These are phyloP conservation scores for Xylaria digitata DNA, from an alignment of 2,329 filamentous ascomycete species.

Conservation along the genomic window DNA sequence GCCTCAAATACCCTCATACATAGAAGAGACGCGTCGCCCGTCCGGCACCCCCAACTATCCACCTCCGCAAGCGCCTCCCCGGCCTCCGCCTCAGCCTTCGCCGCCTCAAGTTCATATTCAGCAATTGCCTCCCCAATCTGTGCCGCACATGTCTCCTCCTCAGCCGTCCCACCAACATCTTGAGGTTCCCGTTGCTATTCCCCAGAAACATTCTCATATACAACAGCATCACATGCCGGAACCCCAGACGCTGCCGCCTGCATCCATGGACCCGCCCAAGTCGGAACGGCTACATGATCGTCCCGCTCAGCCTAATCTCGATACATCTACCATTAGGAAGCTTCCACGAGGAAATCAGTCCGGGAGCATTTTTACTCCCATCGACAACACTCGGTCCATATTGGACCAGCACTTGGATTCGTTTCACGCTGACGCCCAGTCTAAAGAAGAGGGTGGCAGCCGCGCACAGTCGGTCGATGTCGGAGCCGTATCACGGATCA, in stretches of 20 bases:
- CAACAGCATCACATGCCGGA: conserved; percentile 47
- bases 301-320: conserved; percentile 60
- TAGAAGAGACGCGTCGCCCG: conserved; percentile 79
- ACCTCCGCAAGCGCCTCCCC: conserved; percentile 57
- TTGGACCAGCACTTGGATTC: conserved; percentile 83
- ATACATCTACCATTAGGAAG: conserved; percentile 67
- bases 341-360: conserved; percentile 79
- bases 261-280: conserved; percentile 61
- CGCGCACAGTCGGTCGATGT: conserved; percentile 75
- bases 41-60: conserved; percentile 75
- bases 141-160: conserved; percentile 64
- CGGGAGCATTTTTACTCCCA: conserved; percentile 94
- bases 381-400: conserved; percentile 91
- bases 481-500: conserved; percentile 64
- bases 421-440: conserved; percentile 67
- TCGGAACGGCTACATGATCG: conserved; percentile 61
- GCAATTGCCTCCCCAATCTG: conserved; percentile 59
- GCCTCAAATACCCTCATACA: conserved; percentile 73
- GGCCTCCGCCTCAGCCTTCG: conserved; percentile 68
- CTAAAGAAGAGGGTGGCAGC: conserved; percentile 55
- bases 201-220: conserved; percentile 50
- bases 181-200: conserved; percentile 44
- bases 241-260: conserved; percentile 55
- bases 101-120: conserved; percentile 69
- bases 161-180: conserved; percentile 62